Conservation (phyloP, 306 rosid genomes). For the Cyamopsis tetragonoloba region DNA sequence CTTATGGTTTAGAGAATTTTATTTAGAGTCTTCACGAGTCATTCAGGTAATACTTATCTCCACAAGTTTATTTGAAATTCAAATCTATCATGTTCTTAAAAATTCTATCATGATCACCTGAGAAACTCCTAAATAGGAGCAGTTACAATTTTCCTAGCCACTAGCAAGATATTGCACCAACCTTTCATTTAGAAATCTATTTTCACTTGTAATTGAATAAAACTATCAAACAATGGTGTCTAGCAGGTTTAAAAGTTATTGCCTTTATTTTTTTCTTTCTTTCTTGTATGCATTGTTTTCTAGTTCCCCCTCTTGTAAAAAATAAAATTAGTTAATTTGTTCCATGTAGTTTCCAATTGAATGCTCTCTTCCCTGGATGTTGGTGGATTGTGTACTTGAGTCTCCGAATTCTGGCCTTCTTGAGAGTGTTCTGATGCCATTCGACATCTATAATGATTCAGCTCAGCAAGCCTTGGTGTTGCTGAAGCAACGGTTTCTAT, state of each 20-base stretch:
- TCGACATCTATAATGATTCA: slow-evolving; percentile 92
- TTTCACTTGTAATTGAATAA: slow-evolving; percentile 17
- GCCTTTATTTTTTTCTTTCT: not conserved
- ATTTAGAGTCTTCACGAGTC: slow-evolving; percentile 96
- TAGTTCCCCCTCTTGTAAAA: not conserved
- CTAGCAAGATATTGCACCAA: slow-evolving; percentile 29
- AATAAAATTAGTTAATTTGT: slow-evolving; percentile 27
- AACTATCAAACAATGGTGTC: slow-evolving; percentile 11
- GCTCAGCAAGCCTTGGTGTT: slow-evolving; percentile 91
- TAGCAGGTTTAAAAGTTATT: not conserved
- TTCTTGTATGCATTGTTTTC: not conserved
- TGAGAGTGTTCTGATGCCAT: slow-evolving; percentile 89
- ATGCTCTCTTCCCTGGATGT: slow-evolving; percentile 99
- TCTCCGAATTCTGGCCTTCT: slow-evolving; percentile 84
- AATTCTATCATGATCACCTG: not conserved
- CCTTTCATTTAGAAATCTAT: slow-evolving; percentile 5
- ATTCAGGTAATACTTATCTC: slow-evolving; percentile 66
- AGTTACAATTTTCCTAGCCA: not conserved
- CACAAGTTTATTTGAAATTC: slow-evolving; percentile 17
- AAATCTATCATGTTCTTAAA: slow-evolving; percentile 6
- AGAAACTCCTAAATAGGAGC: slow-evolving; percentile 3
- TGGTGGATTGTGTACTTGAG: slow-evolving; percentile 90
- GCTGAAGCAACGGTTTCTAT: slow-evolving; percentile 91
- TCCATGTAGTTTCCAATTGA: slow-evolving; percentile 78
- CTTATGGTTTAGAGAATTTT: slow-evolving; percentile 98